Conservation (phyloP, 306 rosid species). For the Trifolium repens region DNA sequence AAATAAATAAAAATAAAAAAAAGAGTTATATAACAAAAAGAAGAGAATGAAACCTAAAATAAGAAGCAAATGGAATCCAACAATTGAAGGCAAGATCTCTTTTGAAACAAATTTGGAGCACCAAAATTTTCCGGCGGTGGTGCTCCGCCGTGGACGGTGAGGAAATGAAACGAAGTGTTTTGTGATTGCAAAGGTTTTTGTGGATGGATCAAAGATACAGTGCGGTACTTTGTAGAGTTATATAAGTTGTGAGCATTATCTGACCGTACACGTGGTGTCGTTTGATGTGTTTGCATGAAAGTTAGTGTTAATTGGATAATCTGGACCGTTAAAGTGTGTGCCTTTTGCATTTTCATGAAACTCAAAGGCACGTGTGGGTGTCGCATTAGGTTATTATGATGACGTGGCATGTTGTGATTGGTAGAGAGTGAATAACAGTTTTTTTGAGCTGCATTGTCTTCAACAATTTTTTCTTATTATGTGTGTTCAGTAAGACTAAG, state of each 20-base stretch:
- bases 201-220: slow-evolving; percentile 18
- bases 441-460: too few species aligned
- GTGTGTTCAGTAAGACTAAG: too few species aligned
- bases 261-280: slow-evolving; percentile 29
- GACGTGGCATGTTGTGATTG: background rate
- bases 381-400: background rate
- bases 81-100: slow-evolving; percentile 42
- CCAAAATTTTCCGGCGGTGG: slow-evolving; percentile 42
- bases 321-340: background rate
- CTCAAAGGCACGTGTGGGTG: background rate
- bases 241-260: background rate
- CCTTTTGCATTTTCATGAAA: background rate
- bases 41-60: slow-evolving; percentile 34
- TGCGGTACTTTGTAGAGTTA: slow-evolving; percentile 30
- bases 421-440: background rate
- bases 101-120: background rate
- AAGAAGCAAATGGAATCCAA: slow-evolving; percentile 19
- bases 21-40: background rate
- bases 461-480: too few species aligned
- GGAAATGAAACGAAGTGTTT: slow-evolving; percentile 2
- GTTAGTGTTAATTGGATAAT: background rate
- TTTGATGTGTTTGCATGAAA: background rate
- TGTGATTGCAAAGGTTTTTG: slow-evolving; percentile 23
- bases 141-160: slow-evolving; percentile 47
- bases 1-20: background rate